These are phyloP conservation scores for Dentipellis sp. DNA, from an alignment of 768 basidiomycete genomes.

Conservation along the genomic window DNA sequence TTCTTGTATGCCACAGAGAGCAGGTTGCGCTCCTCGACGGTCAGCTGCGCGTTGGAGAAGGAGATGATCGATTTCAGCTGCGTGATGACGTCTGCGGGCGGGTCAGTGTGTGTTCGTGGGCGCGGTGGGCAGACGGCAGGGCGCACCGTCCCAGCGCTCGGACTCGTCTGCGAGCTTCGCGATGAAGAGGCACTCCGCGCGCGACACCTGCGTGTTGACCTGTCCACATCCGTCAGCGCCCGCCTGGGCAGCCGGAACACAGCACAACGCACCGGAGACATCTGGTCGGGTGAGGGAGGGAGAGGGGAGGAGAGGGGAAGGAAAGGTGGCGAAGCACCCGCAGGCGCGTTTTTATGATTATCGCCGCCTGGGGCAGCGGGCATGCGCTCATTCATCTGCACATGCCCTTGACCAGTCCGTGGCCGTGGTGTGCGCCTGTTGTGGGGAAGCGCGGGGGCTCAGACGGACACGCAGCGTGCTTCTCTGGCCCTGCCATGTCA, in stretches of 20 bases:
- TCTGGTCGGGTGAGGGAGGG: background rate
- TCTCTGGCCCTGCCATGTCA: too few species aligned
- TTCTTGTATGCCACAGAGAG: slow-evolving; percentile 90
- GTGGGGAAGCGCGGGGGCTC: too few species aligned
- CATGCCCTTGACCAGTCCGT: background rate
- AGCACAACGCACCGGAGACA: slow-evolving; percentile 11
- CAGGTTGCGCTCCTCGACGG: slow-evolving; percentile 81
- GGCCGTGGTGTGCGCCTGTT: background rate
- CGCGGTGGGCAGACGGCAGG: background rate
- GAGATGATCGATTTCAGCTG: slow-evolving; percentile 73
- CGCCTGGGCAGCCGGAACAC: background rate
- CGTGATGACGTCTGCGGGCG: slow-evolving; percentile 54
- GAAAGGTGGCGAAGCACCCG: background rate
- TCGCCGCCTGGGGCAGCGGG: background rate
- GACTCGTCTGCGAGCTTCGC: slow-evolving; percentile 85
- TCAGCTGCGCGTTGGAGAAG: slow-evolving; percentile 57
- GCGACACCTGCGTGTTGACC: slow-evolving; percentile 13
- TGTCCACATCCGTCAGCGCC: slow-evolving; percentile 1
- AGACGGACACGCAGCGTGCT: too few species aligned
- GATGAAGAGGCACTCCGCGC: slow-evolving; percentile 39
- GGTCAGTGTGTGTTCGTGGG: background rate
- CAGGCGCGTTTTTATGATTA: background rate
- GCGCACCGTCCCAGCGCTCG: slow-evolving; percentile 77
- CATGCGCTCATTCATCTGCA: background rate
- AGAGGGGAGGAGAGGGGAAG: background rate